Evolutionary conservation across 345 rosid species (phyloP).

Genomic region (Aquilaria sinensis): DNA sequence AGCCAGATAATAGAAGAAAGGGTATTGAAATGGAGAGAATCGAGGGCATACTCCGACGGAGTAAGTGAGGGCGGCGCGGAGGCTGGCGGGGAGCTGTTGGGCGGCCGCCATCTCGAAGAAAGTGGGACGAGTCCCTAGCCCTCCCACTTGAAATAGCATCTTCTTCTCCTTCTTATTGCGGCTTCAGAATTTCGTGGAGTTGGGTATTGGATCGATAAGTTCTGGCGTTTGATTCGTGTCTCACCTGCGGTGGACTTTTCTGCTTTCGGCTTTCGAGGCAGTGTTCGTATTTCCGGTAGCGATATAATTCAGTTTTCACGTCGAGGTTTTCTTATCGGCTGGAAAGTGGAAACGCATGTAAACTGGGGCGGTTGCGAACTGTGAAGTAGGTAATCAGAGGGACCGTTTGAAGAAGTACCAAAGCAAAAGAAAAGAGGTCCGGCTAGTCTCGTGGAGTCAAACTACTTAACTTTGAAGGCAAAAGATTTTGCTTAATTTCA

Average conservation of each 20-base stretch:
- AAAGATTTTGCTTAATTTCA: too few species aligned
- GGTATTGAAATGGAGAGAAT: not conserved
- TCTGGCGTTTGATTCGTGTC: not conserved
- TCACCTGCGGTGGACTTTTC: not conserved
- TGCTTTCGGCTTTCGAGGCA: too few species aligned
- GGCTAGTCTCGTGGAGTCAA: too few species aligned
- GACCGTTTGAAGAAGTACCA: too few species aligned
- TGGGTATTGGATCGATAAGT: not conserved
- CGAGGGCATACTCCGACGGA: constrained; percentile 66
- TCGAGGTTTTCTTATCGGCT: too few species aligned
- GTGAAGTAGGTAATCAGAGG: too few species aligned
- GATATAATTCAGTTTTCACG: too few species aligned
- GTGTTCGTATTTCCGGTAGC: too few species aligned
- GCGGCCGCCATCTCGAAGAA: constrained; percentile 99
- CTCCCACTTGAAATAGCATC: constrained; percentile 98
- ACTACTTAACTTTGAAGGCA: too few species aligned
- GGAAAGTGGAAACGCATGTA: too few species aligned
- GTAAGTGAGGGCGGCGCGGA: constrained; percentile 92
- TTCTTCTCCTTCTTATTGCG: constrained; percentile 14
- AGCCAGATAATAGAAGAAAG: not conserved
- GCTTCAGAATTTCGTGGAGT: not conserved
- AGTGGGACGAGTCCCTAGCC: constrained; percentile 96
- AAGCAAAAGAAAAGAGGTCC: too few species aligned
- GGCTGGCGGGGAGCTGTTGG: constrained; percentile 97
- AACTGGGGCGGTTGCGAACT: too few species aligned